Conservation (phyloP, 352 stramenopile species). For the Globisporangium abappressorium region DNA sequence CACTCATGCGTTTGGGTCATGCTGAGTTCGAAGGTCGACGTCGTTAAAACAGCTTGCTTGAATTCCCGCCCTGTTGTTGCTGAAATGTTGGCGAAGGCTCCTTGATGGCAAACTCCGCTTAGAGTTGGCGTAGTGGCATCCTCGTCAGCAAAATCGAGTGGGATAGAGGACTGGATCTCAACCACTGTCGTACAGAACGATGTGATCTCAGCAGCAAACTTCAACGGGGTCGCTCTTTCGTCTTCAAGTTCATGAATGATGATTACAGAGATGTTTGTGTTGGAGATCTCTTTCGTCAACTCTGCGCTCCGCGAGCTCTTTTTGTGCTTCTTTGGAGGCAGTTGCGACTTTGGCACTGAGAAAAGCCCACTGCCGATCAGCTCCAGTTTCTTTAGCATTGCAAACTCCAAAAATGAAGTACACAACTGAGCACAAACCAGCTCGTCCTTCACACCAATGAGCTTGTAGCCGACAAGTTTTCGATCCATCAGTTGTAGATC, state of each 20-base stretch:
- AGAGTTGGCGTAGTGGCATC: neutral
- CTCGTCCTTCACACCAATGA: slow-evolving; percentile 29
- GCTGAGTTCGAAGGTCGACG: slow-evolving; percentile 7
- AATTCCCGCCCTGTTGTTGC: slow-evolving; percentile 9
- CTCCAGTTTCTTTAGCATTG: slow-evolving; percentile 35
- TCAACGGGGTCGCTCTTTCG: neutral
- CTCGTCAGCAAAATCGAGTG: slow-evolving; percentile 12
- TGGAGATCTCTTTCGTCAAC: slow-evolving; percentile 12
- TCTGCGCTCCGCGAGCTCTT: neutral
- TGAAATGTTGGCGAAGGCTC: neutral
- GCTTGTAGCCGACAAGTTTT: slow-evolving; percentile 37
- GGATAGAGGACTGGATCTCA: neutral
- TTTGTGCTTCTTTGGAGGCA: neutral
- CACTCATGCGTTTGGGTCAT: slow-evolving; percentile 6
- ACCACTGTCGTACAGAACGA: neutral
- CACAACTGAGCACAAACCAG: slow-evolving; percentile 30
- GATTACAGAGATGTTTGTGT: slow-evolving; percentile 8
- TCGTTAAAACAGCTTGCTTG: slow-evolving; percentile 7
- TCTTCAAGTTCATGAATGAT: slow-evolving; percentile 15
- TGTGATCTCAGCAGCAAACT: slow-evolving; percentile 3
- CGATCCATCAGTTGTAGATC: slow-evolving; percentile 26
- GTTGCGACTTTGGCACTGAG: neutral
- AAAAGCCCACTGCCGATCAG: slow-evolving; percentile 29
- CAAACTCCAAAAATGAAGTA: slow-evolving; percentile 41
- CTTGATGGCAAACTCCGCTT: neutral